Evolutionary conservation across 192 early-diverging fungal species (phyloP).

Genomic region (Coemansia sp.): DNA sequence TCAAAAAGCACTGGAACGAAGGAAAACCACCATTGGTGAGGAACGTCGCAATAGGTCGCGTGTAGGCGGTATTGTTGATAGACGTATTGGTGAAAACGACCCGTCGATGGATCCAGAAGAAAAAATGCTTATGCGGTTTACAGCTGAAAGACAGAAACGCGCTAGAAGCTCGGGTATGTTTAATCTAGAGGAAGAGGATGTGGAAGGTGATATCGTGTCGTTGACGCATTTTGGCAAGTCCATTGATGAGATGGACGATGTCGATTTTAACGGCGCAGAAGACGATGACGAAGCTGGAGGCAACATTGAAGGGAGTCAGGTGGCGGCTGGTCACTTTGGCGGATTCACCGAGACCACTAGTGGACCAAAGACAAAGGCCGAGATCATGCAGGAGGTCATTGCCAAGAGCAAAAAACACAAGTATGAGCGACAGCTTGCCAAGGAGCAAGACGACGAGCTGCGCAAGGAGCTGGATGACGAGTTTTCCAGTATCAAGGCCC

Average conservation of each 20-base stretch:
- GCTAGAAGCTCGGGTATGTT: conserved; percentile 56
- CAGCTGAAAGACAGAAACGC: conserved; percentile 73
- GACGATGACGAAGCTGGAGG: conserved; percentile 61
- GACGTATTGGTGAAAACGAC: conserved; percentile 92
- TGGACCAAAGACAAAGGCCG: conserved; percentile 78
- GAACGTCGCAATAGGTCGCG: conserved; percentile 73
- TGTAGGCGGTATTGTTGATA: conserved; percentile 79
- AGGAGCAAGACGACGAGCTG: conserved; percentile 82
- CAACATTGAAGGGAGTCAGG: conserved; percentile 68
- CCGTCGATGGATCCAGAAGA: conserved; percentile 88
- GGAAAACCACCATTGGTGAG: conserved; percentile 79
- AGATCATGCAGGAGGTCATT: conserved; percentile 98
- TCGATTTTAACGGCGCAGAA: conserved; percentile 61
- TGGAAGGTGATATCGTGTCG: conserved; percentile 58
- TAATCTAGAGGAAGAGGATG: conserved; percentile 78
- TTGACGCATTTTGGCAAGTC: conserved; percentile 96
- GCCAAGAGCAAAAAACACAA: conserved; percentile 97
- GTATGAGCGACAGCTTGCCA: conserved; percentile 83
- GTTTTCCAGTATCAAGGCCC: conserved; percentile 74
- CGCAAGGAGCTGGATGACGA: conserved; percentile 87
- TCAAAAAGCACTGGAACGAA: conserved; percentile 82
- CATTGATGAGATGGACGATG: conserved; percentile 78
- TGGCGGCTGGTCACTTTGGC: conserved; percentile 80
- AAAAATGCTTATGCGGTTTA: conserved; percentile 93
- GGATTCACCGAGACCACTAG: conserved; percentile 66